Base-by-base conservation (phyloP, 2,329 filamentous ascomycete genomes). In the Alternaria viburni region DNA sequence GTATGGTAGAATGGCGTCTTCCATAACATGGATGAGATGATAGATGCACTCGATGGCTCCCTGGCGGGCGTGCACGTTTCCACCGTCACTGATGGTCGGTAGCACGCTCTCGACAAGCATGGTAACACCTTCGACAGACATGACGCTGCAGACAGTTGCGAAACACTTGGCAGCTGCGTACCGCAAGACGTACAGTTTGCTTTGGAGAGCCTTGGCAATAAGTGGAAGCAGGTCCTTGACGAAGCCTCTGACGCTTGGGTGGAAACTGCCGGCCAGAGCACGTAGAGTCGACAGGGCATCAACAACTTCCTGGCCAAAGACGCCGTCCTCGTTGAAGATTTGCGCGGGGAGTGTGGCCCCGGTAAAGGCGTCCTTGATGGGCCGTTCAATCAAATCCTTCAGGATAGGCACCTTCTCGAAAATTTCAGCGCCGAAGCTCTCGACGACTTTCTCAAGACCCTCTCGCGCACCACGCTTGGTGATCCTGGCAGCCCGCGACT, bases 131-230 rank as follows among this genome's bases (percentile, higher is more conserved):
- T 97, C 90, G 6, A 98, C 91, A 0, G 93, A 93, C 71, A 99
- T 96, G 69, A 98, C 91, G 77, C 95, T 99, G 85, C 96, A 99
- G 47, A 98, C 91, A 2, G 96, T 99, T 9, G 96, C 96, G 78
- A 99, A 89, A 77, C 96, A 98, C 79, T 99, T 99, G 0, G 96
- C 96, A 23, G 96, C 96, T 81, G 95, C 96, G 80, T 99, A 99
- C 43, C 96, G 89, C 77, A 99, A 93, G 3, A 99, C 93, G 3
- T 96, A 96, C 13, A 98, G 86, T 71, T 91, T 89, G 19, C 93
- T 97, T 71, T 95, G 93, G 46, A 99, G 85, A 5, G 93, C 95
- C 79, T 91, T 95, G 70, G 93, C 92, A 57, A 99, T 89, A 41
- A 95, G 85, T 8, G 95, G 93, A 79, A 97, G 87, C 72, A 97